Base-by-base conservation (phyloP, 176 grass and related monocot species). In the Themeda triandra region DNA sequence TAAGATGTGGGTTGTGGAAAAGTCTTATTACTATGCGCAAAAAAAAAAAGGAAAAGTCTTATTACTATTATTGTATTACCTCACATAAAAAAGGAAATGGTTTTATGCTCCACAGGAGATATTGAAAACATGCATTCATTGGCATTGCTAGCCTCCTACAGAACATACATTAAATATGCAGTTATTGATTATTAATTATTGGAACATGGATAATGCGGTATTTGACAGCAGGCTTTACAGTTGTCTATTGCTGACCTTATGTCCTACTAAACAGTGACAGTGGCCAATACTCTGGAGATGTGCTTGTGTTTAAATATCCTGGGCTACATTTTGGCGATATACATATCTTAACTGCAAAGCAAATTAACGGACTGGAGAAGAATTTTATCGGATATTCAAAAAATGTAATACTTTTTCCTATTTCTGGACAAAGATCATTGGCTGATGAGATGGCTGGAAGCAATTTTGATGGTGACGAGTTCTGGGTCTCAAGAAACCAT, bases 401-500 rank as follows among this genome's bases (percentile, higher is more conserved):
- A 86, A 84, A 92, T 84, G 90, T 71, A 36, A 92, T 95, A 75
- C 37, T 95, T 45, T 95, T 95, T 8, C 88, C 93, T 45, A 89
- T 10, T 28, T 83, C 66, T 83, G 88, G 93, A 21, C 31, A 48
- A 58, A 75, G 93, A 32, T 95, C 93, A 66, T 88, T 95, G 76
- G 90, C 93, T 53, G 93, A 95, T 87, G 90, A 95, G 54, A 92
- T 95, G 86, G 88, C 93, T 27, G 86, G 88, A 28, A 90, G 93
- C 53, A 88, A 95, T 73, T 91, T 87, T 78, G 93, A 95, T 75
- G 93, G 93, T 6, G 93, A 95, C 64, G 86, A 89, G 49, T 95
- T 91, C 19, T 95, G 93, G 90, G 79, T 95, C 36, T 95, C 90
- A 8, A 86, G 48, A 79, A 95, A 95, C 21, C 71, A 27, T 24